phyloP scores from a whole-genome alignment of 108 stramenopile genomes.

The Schizochytrium sp. region DNA sequence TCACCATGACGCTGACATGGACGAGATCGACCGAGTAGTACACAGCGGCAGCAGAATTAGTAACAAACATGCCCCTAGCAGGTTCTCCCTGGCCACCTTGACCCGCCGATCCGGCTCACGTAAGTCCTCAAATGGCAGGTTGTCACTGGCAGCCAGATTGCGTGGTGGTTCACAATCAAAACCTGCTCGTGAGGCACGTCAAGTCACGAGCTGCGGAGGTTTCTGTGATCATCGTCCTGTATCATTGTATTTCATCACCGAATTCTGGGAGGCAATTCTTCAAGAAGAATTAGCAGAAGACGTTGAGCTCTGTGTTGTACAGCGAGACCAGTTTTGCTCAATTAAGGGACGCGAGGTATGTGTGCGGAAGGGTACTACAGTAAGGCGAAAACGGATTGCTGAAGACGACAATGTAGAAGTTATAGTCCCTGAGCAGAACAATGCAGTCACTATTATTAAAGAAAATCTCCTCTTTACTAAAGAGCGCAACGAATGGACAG shows the following conservation, averaged over 20 bases:
- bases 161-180: too few relatives aligned
- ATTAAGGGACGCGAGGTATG: background rate
- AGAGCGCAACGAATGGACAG: background rate
- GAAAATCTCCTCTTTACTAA: background rate
- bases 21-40: too few relatives aligned
- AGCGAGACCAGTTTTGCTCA: background rate
- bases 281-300: background rate
- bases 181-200: background rate
- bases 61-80: too few relatives aligned
- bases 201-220: background rate
- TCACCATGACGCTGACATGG: too few relatives aligned
- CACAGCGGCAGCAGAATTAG: too few relatives aligned
- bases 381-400: background rate
- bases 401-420: background rate
- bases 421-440: background rate
- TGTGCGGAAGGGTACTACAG: background rate
- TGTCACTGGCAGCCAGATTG: too few relatives aligned
- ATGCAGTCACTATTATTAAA: background rate
- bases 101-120: too few relatives aligned
- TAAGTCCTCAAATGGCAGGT: too few relatives aligned
- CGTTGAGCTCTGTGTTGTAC: background rate
- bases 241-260: background rate
- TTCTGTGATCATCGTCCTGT: constrained; percentile 24
- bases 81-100: too few relatives aligned
- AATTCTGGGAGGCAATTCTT: constrained; percentile 7